A percentile compares a stretch with the other conserved stretches of the same genome.
phyloP scores from a whole-genome alignment of 106 monocot species.

The Cymbidium sinense region DNA sequence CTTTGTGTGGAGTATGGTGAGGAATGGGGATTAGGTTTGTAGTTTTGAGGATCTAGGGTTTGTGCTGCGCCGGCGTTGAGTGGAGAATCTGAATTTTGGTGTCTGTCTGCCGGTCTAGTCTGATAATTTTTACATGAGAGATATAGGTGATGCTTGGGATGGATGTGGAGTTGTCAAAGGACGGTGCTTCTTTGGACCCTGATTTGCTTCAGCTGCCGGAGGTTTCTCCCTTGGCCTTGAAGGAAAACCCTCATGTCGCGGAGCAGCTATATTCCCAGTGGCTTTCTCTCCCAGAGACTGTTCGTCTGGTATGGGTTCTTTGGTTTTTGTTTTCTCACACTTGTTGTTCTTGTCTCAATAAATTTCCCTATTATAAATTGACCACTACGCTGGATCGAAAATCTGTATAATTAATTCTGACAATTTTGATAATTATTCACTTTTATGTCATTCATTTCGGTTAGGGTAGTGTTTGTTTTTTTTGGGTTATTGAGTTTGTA shows the following conservation, averaged over 20 bases:
- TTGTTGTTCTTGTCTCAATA: too few relatives aligned
- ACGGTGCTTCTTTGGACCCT: slow-evolving; percentile 59
- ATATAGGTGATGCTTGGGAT: slow-evolving; percentile 13
- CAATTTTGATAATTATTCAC: neutral
- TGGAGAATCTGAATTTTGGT: too few relatives aligned
- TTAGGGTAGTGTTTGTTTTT: neutral
- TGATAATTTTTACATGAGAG: too few relatives aligned
- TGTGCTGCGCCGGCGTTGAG: too few relatives aligned
- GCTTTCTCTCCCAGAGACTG: slow-evolving; percentile 76
- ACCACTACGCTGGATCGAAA: too few relatives aligned
- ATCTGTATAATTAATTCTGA: too few relatives aligned
- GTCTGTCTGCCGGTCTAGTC: too few relatives aligned
- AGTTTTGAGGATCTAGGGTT: too few relatives aligned
- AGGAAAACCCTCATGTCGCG: slow-evolving; percentile 62
- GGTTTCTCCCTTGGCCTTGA: slow-evolving; percentile 51
- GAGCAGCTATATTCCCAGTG: slow-evolving; percentile 77
- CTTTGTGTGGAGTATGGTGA: too few relatives aligned
- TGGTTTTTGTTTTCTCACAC: neutral
- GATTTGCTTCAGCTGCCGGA: slow-evolving; percentile 84
- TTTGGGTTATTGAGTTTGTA: neutral
- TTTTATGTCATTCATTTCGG: neutral
- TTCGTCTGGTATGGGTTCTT: slow-evolving; percentile 37
- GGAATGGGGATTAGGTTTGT: too few relatives aligned
- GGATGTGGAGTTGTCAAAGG: slow-evolving; percentile 55
- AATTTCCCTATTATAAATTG: neutral